Base-by-base conservation (phyloP, 257 asterid genomes). In the Datura wrightii region DNA sequence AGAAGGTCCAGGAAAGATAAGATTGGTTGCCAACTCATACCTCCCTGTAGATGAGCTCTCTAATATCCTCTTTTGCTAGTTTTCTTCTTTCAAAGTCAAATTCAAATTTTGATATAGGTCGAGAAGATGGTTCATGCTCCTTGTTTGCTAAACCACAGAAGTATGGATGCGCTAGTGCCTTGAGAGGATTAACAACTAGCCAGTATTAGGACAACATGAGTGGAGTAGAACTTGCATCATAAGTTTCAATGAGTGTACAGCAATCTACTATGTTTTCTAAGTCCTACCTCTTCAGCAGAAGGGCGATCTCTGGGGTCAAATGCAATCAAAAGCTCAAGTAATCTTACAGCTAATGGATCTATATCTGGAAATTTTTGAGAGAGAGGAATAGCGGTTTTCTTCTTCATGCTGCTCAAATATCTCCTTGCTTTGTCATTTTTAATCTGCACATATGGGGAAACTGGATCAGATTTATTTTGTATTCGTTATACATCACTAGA, bases 291-390 rank as follows among this genome's bases (percentile, higher is more conserved):
- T 85, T 93, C 98, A 62, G 99, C 98, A 70, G 98, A 94, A 44
- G 91, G 90, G 86, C 99, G 98, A 89, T 94, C 97, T 90, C 90
- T 95, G 86, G 99, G 98, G 86, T 96, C 97, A 87, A 96, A 96
- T 31, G 99, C 98, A 83, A 94, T 92, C 80, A 96, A 85, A 65
- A 95, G 93, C 85, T 87, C 90, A 48, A 96, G 97, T 89, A 96
- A 89, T 59, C 93, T 92, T 87, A 96, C 98, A 86, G 99, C 99
- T 89, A 90, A 86, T 19, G 98, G 98, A 83, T 96, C 97, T 2
- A 92, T 92, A 83, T 91, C 82, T 10, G 98, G 97, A 79, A 96
- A 93, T 86, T 91, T 94, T 82, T 93, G 91, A 6, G 94, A 87
- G 50, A 96, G 90, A n/a, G 98, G 90, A 46, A 93, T 67, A 52